Evolutionary conservation across 2,329 filamentous ascomycete genomes (phyloP).

Genomic region (Aspergillus intermedius): DNA sequence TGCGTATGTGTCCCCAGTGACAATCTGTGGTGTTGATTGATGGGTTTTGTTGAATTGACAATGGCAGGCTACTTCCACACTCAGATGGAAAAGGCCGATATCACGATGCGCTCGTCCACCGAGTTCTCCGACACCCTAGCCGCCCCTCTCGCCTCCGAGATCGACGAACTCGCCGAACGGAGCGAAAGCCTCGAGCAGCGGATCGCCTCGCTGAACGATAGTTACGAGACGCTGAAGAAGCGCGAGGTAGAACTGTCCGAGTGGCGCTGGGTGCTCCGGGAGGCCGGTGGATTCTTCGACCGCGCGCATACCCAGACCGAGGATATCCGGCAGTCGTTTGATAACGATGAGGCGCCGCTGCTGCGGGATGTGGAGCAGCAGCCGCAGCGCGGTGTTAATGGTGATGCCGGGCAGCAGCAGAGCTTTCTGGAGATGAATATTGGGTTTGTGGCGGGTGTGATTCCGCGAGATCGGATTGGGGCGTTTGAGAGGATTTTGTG

Average conservation of each 20-base stretch:
- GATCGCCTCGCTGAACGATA: conserved; percentile 87
- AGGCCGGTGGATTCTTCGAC: conserved; percentile 97
- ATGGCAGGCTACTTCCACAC: conserved; percentile 76
- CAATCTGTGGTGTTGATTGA: conserved; percentile 1
- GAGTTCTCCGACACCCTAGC: conserved; percentile 83
- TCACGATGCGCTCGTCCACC: conserved; percentile 81
- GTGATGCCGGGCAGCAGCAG: conserved; percentile 57
- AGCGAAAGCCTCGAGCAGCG: conserved; percentile 89
- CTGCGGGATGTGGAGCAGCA: conserved; percentile 91
- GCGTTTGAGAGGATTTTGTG: conserved; percentile 97
- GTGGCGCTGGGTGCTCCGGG: conserved; percentile 95
- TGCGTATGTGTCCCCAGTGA: conserved; percentile 57
- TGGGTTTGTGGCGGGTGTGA: conserved; percentile 94
- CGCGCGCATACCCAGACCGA: conserved; percentile 93
- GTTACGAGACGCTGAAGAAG: conserved; percentile 97
- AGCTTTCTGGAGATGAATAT: conserved; percentile 98
- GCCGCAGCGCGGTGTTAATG: conserved; percentile 53
- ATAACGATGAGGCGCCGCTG: conserved; percentile 85
- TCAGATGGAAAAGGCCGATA: conserved; percentile 90
- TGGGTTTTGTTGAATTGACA: background rate
- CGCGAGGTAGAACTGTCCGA: conserved; percentile 93
- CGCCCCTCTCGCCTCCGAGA: conserved; percentile 84
- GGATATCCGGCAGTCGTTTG: conserved; percentile 83
- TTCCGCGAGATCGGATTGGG: conserved; percentile 82
- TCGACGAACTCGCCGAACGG: conserved; percentile 89